Base-by-base conservation (phyloP, 2,329 filamentous ascomycete genomes). In the Blastomyces emzantsi region DNA sequence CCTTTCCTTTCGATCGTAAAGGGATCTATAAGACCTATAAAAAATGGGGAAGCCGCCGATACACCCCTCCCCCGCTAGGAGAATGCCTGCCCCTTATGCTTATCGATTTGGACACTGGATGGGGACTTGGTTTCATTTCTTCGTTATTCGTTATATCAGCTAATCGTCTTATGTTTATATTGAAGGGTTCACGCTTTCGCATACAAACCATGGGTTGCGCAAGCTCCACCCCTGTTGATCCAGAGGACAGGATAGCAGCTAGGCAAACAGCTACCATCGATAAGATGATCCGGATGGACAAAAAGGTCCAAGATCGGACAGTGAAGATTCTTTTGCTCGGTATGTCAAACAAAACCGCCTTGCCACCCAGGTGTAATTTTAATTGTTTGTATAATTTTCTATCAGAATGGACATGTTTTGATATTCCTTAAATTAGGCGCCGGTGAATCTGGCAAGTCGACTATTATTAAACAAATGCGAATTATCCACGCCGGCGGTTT, bases 391-490 rank as follows among this genome's bases (percentile, higher is more conserved):
- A 28, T 17, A 52, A 30, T 52, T 33, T 28, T 43, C 11, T 22
- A 36, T 8, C n/a, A 28, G 41, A 43, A 6, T 17, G 36, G 33
- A 47, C 45, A 61, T 49, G 60, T 54, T 45, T 45, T 43, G 17
- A 15, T 52, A 22, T 41, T 43, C 51, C 15, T 43, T 13, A 28
- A 36, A 67, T 49, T 67, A 97, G 92, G 93, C 76, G 93, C 93
- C 71, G 93, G 93, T 73, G 93, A 97, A 79, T 94, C 89, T 64
- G 90, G 93, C 68, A 97, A 97, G 79, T 97, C 93, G 9, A 97
- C 93, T 1, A 92, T 97, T 65, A 85, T 97, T 68, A 97, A 97
- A 81, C 93, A 97, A 82, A 97, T 99, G 94, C 93, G 93, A 76
- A 87, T 99, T 77, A 97, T 99, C 70, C 94, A 97, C 76, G 87